Evolutionary conservation across 164 flowering plant species (phyloP).

Genomic region (Tetrastigma voinierianum): DNA sequence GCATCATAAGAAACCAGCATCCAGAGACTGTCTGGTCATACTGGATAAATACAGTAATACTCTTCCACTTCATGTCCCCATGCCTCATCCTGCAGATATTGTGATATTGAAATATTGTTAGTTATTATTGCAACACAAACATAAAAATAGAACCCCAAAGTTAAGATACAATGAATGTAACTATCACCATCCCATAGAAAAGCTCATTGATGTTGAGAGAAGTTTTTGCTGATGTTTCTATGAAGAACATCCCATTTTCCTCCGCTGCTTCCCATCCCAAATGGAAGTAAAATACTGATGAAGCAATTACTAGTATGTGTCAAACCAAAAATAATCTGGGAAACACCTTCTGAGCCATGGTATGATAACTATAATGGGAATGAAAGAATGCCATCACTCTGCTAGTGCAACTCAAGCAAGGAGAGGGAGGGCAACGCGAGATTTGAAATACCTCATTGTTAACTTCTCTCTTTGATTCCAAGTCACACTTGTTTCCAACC

Average conservation of each 20-base stretch:
- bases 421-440: not conserved
- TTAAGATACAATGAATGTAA: too few relatives aligned
- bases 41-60: too few relatives aligned
- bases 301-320: not conserved
- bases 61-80: too few relatives aligned
- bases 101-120: too few relatives aligned
- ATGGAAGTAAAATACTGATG: not conserved
- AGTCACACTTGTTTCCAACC: slow-evolving; percentile 66
- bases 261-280: slow-evolving; percentile 52
- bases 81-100: too few relatives aligned
- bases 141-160: too few relatives aligned
- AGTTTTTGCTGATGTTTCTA: slow-evolving; percentile 70
- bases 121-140: too few relatives aligned
- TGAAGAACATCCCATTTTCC: slow-evolving; percentile 61
- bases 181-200: slow-evolving; percentile 57
- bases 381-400: too few relatives aligned
- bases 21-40: too few relatives aligned
- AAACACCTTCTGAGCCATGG: too few relatives aligned
- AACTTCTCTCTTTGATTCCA: slow-evolving; percentile 53
- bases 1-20: too few relatives aligned
- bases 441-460: slow-evolving; percentile 39
- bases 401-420: not conserved
- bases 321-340: not conserved
- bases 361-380: too few relatives aligned
- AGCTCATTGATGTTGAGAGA: slow-evolving; percentile 57